phyloP scores from a whole-genome alignment of 371 early-diverging fungal genomes.

The Circinella minor region DNA sequence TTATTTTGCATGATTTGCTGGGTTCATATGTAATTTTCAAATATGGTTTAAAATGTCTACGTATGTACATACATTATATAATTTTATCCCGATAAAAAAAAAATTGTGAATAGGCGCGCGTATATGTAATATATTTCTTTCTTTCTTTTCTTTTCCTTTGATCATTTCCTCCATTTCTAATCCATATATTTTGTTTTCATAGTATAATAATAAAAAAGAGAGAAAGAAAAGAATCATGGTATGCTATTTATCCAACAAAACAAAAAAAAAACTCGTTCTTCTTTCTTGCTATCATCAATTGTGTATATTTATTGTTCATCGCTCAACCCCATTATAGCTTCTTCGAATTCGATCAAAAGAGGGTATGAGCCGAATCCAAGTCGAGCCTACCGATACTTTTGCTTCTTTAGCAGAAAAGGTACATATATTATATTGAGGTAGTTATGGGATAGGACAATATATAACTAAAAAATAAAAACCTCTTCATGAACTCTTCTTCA shows the following conservation, averaged over 20 bases:
- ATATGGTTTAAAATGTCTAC: no score
- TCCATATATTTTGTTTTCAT: no score
- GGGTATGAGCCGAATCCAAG: constrained; percentile 81
- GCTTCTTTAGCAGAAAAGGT: constrained; percentile 64
- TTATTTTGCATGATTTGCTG: not conserved
- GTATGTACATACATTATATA: no score
- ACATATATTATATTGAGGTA: not conserved
- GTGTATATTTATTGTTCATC: not conserved
- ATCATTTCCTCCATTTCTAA: no score
- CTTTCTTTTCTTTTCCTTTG: no score
- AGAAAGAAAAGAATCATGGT: not conserved
- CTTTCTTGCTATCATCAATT: not conserved
- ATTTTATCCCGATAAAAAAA: no score
- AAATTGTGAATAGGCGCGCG: no score
- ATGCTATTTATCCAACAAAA: not conserved
- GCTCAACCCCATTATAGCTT: constrained; percentile 41
- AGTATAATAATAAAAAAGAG: not conserved
- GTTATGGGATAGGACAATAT: not conserved
- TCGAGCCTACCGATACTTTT: constrained; percentile 63
- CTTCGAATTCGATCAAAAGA: constrained; percentile 85
- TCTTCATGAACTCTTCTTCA: not conserved
- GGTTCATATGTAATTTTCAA: no score
- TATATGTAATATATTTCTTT: no score
- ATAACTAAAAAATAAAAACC: not conserved
- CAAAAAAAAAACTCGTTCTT: not conserved